Evolutionary conservation across 1,284 basidiomycete species (phyloP), one percentile per base, ranked within the genome.

Genomic region (Xerocomus amazonicus): DNA sequence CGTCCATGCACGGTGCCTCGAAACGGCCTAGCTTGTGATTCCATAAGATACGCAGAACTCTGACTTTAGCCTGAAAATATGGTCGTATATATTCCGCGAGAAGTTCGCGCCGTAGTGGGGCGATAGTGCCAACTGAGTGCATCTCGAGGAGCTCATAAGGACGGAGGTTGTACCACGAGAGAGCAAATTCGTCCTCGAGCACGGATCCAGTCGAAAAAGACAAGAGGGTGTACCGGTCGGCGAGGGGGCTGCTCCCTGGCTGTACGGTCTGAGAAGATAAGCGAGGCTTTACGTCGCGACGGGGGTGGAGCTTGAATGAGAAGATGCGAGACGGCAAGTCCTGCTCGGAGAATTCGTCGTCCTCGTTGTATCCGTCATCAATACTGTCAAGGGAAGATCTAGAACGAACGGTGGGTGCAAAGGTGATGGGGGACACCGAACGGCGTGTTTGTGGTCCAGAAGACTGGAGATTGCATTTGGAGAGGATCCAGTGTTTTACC

Each of bases 61-160:
- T 73, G 9, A 81, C 78, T 61, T 72, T 77, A 9, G 80, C 78
- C 48, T 85, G 82, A 68, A 86, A 87, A 66, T 85, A 89, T 0
- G 86, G 85, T 34, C 76, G 70, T 13, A 79, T 67, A 56, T 89
- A 89, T 1, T 73, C 69, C n/a, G 60, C 58, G 2, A 74, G 61
- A 32, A 66, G 40, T 26, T 66, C 61, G 34, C 79, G 73, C 1
- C 72, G 75, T 3, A 84, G 70, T 0, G 65, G 61, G 9, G 74
- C 71, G 46, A 75, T 54, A 49, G 70, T 58, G 45, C 71, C 67
- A 13, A 65, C 52, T 28, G 73, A 63, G 55, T 88, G 83, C 9
- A 88, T 63, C 60, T 88, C 85, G 13, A 88, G 71, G 9, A 88
- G 72, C 57, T 88, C 86, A 53, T 80, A 73, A 0, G 81, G 74